These are phyloP conservation scores for Phytophthora fragariae DNA, from an alignment of 352 stramenopile species.

Conservation along the genomic window DNA sequence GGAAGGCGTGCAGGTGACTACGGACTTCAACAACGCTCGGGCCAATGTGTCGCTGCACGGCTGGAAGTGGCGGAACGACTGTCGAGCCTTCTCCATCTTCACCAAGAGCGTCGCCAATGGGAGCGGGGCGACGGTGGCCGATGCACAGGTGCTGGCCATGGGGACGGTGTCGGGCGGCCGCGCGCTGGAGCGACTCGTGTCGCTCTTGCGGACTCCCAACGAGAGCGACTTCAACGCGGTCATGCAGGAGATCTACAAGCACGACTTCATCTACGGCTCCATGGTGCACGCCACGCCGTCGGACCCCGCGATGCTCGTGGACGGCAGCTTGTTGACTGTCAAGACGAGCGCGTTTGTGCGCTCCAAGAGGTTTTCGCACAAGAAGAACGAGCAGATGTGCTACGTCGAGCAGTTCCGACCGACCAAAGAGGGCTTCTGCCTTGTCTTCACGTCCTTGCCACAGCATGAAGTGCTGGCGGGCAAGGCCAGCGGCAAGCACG, in stretches of 20 bases:
- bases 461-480: slow-evolving; percentile 38
- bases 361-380: slow-evolving; percentile 36
- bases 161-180: slow-evolving; percentile 38
- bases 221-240: slow-evolving; percentile 48
- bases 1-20: slow-evolving; percentile 28
- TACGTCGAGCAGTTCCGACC: slow-evolving; percentile 47
- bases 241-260: slow-evolving; percentile 52
- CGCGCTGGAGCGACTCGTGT: slow-evolving; percentile 32
- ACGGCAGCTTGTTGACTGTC: slow-evolving; percentile 33
- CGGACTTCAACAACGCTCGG: slow-evolving; percentile 36
- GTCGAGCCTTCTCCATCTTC: slow-evolving; percentile 41
- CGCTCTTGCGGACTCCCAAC: slow-evolving; percentile 30
- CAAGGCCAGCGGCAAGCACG: slow-evolving; percentile 42
- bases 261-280: slow-evolving; percentile 58
- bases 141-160: slow-evolving; percentile 40
- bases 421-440: slow-evolving; percentile 40
- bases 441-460: slow-evolving; percentile 40
- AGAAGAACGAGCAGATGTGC: slow-evolving; percentile 54
- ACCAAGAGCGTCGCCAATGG: slow-evolving; percentile 20
- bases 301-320: background rate
- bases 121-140: slow-evolving; percentile 19
- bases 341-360: slow-evolving; percentile 49
- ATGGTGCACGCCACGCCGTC: slow-evolving; percentile 39
- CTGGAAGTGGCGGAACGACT: slow-evolving; percentile 50
- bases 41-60: slow-evolving; percentile 39